A percentile compares a stretch with the other conserved stretches of the same genome.
phyloP scores from a whole-genome alignment of 2,329 filamentous ascomycete species.

The Sporothrix euskadiensis region DNA sequence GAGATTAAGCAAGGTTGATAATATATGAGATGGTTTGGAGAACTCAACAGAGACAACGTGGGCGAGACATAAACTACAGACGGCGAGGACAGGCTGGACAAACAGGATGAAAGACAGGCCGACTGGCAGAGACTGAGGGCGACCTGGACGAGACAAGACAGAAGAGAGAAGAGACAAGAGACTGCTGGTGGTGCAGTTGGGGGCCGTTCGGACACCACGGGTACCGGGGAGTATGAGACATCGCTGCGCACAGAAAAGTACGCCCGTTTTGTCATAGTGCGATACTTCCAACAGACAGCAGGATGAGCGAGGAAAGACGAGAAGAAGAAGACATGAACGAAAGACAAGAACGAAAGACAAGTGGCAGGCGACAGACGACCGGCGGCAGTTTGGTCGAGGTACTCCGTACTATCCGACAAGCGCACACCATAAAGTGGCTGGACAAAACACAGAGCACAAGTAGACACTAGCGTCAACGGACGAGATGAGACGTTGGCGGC shows the following conservation, averaged over 20 bases:
- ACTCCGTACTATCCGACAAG: background rate
- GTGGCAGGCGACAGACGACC: background rate
- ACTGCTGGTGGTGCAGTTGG: background rate
- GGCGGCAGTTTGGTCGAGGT: no score
- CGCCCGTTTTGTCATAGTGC: background rate
- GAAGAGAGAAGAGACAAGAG: background rate
- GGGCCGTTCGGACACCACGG: slow-evolving; percentile 1
- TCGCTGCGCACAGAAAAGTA: background rate
- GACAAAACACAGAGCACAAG: background rate
- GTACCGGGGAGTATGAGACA: background rate
- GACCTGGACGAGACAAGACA: background rate
- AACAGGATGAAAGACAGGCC: background rate
- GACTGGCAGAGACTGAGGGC: background rate
- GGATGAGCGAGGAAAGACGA: background rate
- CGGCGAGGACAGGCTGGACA: background rate
- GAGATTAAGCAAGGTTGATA: background rate
- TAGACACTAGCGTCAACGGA: background rate
- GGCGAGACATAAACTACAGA: background rate
- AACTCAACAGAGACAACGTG: background rate
- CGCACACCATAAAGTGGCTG: background rate
- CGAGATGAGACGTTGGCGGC: background rate
- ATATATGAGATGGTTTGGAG: background rate
- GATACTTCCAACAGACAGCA: background rate
- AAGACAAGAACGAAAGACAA: background rate
- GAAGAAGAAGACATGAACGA: background rate